Conservation (phyloP, 495 filamentous ascomycete genomes). For the Viridothelium virens region DNA sequence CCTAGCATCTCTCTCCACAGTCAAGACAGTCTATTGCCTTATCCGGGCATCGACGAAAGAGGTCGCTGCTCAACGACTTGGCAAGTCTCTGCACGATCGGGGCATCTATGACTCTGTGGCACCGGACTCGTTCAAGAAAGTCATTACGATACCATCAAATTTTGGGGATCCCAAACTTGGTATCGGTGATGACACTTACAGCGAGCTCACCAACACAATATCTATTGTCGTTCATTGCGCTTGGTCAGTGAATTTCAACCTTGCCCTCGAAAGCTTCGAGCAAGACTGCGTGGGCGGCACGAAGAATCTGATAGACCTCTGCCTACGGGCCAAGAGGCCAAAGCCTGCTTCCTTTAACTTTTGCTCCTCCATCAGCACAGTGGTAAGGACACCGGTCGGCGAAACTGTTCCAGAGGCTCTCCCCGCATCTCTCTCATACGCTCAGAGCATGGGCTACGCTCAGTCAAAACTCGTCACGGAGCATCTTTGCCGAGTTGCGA, state of each 20-base stretch:
- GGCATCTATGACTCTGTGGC: constrained; percentile 27
- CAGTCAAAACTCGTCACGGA: constrained; percentile 52
- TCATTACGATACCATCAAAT: constrained; percentile 19
- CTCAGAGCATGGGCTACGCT: constrained; percentile 49
- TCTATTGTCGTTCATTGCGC: constrained; percentile 40
- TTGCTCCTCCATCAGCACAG: constrained; percentile 32
- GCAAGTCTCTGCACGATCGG: constrained; percentile 14
- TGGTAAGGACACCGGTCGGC: constrained; percentile 18
- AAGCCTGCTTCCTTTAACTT: constrained; percentile 36
- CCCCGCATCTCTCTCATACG: constrained; percentile 35
- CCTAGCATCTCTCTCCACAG: constrained; percentile 4
- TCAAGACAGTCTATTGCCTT: constrained; percentile 19
- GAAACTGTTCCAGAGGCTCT: constrained; percentile 37
- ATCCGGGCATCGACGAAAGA: constrained; percentile 19
- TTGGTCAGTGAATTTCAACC: constrained; percentile 54
- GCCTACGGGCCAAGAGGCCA: constrained; percentile 38
- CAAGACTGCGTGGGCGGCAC: constrained; percentile 45
- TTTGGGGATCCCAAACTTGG: constrained; percentile 19
- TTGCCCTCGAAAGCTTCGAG: constrained; percentile 37
- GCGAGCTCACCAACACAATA: constrained; percentile 13
- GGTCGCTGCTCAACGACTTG: constrained; percentile 11
- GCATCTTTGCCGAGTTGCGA: constrained; percentile 26
- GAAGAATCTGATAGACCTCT: constrained; percentile 48
- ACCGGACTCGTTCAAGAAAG: constrained; percentile 2
- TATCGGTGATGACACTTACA: constrained; percentile 9